Percentiles rank a stretch among this genome's conserved stretches.
Evolutionary conservation across 140 eudicot species (phyloP).

Genomic region (Artemisia princeps): DNA sequence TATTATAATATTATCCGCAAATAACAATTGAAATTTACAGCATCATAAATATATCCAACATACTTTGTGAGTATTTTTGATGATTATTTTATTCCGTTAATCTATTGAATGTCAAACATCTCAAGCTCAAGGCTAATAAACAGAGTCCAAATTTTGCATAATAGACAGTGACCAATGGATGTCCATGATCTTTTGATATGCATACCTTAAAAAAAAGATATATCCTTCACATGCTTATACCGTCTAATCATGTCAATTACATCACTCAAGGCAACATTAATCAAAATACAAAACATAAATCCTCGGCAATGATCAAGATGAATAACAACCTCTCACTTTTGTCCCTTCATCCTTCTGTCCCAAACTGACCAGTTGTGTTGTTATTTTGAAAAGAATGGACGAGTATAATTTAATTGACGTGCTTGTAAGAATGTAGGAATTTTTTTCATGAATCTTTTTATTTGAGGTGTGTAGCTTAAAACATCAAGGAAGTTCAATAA

Average conservation of each 20-base stretch:
- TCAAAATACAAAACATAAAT: background rate
- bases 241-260: background rate
- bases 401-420: background rate
- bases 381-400: background rate
- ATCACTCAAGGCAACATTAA: background rate
- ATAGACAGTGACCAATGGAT: background rate
- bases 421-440: background rate
- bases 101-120: background rate
- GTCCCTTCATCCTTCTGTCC: background rate
- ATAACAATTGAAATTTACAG: too few species aligned
- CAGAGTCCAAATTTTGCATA: background rate
- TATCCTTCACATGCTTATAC: background rate
- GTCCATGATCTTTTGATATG: background rate
- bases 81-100: background rate
- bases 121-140: background rate
- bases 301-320: background rate
- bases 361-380: background rate
- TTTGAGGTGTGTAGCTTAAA: background rate
- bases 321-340: background rate
- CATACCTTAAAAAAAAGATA: background rate
- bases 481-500: background rate
- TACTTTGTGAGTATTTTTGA: too few species aligned
- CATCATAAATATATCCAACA: too few species aligned
- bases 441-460: background rate
- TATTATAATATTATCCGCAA: too few species aligned